phyloP scores from a whole-genome alignment of 2,329 filamentous ascomycete species.

The Colletotrichum truncatum region DNA sequence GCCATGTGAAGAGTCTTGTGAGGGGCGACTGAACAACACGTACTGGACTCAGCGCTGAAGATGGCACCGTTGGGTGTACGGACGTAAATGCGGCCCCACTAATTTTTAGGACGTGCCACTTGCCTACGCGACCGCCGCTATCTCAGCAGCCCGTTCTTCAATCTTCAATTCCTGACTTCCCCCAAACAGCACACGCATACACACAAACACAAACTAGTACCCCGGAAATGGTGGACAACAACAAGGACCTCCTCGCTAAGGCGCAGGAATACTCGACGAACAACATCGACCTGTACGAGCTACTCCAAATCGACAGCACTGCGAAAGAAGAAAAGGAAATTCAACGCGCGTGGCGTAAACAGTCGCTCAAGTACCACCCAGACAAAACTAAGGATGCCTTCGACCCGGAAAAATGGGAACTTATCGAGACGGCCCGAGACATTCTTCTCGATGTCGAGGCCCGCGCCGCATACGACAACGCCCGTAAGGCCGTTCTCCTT shows the following conservation, averaged over 20 bases:
- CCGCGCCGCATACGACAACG: constrained; percentile 81
- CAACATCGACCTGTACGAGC: constrained; percentile 79
- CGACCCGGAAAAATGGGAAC: constrained; percentile 84
- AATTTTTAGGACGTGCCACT: neutral
- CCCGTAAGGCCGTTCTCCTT: constrained; percentile 75
- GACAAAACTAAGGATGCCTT: constrained; percentile 84
- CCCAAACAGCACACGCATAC: no score
- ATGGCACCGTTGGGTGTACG: neutral
- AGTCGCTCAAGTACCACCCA: constrained; percentile 90
- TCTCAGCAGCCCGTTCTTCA: neutral
- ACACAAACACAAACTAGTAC: neutral
- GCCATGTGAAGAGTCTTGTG: no score
- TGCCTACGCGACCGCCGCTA: neutral
- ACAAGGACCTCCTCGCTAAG: constrained; percentile 60
- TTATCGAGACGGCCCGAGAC: constrained; percentile 86
- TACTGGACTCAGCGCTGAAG: neutral
- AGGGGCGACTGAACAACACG: no score
- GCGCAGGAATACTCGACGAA: constrained; percentile 68
- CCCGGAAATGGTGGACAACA: constrained; percentile 34
- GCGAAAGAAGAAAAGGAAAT: constrained; percentile 74
- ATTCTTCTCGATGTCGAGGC: constrained; percentile 77
- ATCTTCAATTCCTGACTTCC: neutral
- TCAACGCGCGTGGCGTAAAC: constrained; percentile 84
- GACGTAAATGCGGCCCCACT: neutral
- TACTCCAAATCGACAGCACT: constrained; percentile 74